These are phyloP conservation scores for Apiotrichum mycotoxinovorans DNA, from an alignment of 1,284 basidiomycete species.

Conservation along the genomic window DNA sequence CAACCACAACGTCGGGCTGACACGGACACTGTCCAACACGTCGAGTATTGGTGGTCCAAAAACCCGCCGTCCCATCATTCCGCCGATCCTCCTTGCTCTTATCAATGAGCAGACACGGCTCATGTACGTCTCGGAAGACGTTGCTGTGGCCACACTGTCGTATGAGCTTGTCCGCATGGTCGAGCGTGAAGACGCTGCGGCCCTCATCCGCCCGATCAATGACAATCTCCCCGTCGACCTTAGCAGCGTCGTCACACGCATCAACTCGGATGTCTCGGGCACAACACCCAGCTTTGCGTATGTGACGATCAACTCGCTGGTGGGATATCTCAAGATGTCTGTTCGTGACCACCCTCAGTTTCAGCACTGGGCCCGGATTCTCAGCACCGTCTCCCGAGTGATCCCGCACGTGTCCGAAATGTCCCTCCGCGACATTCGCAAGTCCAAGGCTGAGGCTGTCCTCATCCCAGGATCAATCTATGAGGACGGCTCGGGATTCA, in stretches of 20 bases:
- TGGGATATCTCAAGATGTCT: conserved; percentile 63
- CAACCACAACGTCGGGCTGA: not conserved
- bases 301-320: conserved; percentile 64
- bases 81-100: conserved; percentile 27
- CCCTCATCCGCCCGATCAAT: conserved; percentile 60
- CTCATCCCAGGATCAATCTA: conserved; percentile 59
- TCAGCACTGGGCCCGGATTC: conserved; percentile 56
- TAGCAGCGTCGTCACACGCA: conserved; percentile 54
- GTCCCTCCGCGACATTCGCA: conserved; percentile 67
- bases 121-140: conserved; percentile 58
- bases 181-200: conserved; percentile 67
- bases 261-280: conserved; percentile 54
- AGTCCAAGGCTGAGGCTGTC: conserved; percentile 68
- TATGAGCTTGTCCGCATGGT: conserved; percentile 61
- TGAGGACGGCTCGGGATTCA: conserved; percentile 54
- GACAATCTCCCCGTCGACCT: conserved; percentile 59
- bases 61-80: conserved; percentile 25
- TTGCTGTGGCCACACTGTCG: conserved; percentile 59
- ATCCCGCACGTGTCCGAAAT: conserved; percentile 65
- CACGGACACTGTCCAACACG: conserved; percentile 4
- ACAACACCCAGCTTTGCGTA: conserved; percentile 67
- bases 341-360: conserved; percentile 55
- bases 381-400: conserved; percentile 61
- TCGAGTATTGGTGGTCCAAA: conserved; percentile 1
- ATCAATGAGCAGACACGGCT: conserved; percentile 32